Conservation (phyloP, 1,284 basidiomycete genomes). For the Marasmius fiardii region DNA sequence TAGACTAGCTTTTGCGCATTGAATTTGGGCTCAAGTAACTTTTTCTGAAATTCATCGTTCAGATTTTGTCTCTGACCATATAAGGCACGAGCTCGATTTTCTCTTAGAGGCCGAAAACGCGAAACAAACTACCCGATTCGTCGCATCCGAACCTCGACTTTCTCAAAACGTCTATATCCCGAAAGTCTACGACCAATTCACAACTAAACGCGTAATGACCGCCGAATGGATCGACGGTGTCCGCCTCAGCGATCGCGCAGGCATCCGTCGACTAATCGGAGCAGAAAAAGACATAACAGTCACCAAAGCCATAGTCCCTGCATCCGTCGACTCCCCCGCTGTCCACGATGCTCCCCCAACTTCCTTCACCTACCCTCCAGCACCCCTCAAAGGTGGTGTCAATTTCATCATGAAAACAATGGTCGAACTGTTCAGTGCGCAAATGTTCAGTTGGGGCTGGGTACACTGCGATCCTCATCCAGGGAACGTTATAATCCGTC, state of each 20-base stretch:
- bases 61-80: conserved; percentile 81
- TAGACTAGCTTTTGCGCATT: conserved; percentile 10
- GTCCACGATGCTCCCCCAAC: conserved; percentile 13
- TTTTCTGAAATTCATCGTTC: neutral
- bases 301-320: conserved; percentile 12
- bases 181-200: conserved; percentile 67
- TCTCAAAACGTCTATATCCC: conserved; percentile 77
- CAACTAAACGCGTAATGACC: conserved; percentile 77
- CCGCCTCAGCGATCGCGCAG: conserved; percentile 67
- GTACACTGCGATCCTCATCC: conserved; percentile 80
- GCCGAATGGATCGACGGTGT: conserved; percentile 88
- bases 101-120: conserved; percentile 71
- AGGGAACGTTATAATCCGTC: conserved; percentile 83
- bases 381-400: conserved; percentile 58
- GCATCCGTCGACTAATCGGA: conserved; percentile 56
- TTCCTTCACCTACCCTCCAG: conserved; percentile 21
- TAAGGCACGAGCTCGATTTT: conserved; percentile 82
- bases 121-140: conserved; percentile 50
- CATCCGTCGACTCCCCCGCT: conserved; percentile 9
- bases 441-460: conserved; percentile 90
- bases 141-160: conserved; percentile 65
- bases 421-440: conserved; percentile 78
- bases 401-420: conserved; percentile 74
- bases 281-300: conserved; percentile 28
- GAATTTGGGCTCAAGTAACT: neutral